These are phyloP conservation scores for Aspergillus steynii DNA, from an alignment of 495 filamentous ascomycete genomes.

Conservation along the genomic window DNA sequence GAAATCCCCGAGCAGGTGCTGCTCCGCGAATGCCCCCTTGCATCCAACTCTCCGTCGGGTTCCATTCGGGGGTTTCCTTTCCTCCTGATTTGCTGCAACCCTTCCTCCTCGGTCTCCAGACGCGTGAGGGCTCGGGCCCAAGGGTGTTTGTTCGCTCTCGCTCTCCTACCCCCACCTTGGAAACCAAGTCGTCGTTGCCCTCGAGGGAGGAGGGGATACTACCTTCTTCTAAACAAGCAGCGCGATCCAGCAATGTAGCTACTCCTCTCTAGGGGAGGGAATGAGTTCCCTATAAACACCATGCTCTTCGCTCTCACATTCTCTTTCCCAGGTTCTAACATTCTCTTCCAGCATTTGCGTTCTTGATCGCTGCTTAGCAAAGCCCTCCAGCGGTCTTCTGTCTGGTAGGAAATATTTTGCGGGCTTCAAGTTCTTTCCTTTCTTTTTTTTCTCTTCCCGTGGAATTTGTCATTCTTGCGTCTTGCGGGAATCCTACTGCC, in stretches of 20 bases:
- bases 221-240: slow-evolving; percentile 36
- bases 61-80: slow-evolving; percentile 35
- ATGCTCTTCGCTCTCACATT: slow-evolving; percentile 56
- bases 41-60: slow-evolving; percentile 22
- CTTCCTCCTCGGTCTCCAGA: slow-evolving; percentile 33
- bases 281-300: slow-evolving; percentile 52
- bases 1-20: slow-evolving; percentile 45
- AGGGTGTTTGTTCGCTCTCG: slow-evolving; percentile 8
- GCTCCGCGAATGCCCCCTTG: slow-evolving; percentile 42
- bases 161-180: slow-evolving; percentile 26
- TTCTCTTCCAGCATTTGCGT: slow-evolving; percentile 48
- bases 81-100: slow-evolving; percentile 46
- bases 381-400: slow-evolving; percentile 41
- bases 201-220: slow-evolving; percentile 34
- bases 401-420: slow-evolving; percentile 45
- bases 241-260: slow-evolving; percentile 42
- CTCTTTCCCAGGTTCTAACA: slow-evolving; percentile 55
- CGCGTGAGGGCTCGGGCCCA: slow-evolving; percentile 33
- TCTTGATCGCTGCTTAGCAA: slow-evolving; percentile 41
- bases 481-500: slow-evolving; percentile 45
- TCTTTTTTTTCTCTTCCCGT: slow-evolving; percentile 27
- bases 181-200: slow-evolving; percentile 36
- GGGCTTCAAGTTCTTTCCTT: slow-evolving; percentile 30
- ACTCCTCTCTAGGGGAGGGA: slow-evolving; percentile 38
- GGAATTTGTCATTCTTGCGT: not conserved